Conservation (phyloP, 371 early-diverging fungal genomes). For the Astathelohania contejeani region DNA sequence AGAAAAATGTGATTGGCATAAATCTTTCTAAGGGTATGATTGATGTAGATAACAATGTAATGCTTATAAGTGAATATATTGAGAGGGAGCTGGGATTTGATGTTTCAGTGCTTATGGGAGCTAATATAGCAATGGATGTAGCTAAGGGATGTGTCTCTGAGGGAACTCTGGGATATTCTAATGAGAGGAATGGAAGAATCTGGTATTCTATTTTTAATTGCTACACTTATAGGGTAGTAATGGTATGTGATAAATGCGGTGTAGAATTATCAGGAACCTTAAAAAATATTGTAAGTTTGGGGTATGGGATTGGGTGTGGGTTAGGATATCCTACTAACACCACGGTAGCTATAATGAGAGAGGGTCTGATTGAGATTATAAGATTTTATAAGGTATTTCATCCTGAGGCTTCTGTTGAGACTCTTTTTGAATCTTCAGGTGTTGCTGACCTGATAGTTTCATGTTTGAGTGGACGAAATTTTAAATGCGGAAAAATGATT, state of each 20-base stretch:
- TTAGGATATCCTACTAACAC: constrained; percentile 70
- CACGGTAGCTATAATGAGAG: constrained; percentile 82
- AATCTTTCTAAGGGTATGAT: constrained; percentile 65
- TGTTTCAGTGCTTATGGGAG: constrained; percentile 75
- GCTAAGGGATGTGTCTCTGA: constrained; percentile 79
- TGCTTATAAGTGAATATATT: constrained; percentile 70
- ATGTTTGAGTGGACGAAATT: constrained; percentile 82
- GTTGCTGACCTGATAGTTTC: constrained; percentile 72
- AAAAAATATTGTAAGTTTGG: constrained; percentile 93
- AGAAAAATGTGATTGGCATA: constrained; percentile 63
- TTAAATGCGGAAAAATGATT: constrained; percentile 57
- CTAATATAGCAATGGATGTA: constrained; percentile 91
- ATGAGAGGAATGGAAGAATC: constrained; percentile 58
- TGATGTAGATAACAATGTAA: constrained; percentile 57
- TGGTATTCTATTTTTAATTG: constrained; percentile 67
- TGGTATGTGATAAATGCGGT: constrained; percentile 65
- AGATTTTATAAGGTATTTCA: constrained; percentile 68
- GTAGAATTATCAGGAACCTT: constrained; percentile 90
- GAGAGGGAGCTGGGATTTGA: constrained; percentile 59
- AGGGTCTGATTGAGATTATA: constrained; percentile 81
- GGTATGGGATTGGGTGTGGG: constrained; percentile 82
- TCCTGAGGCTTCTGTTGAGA: constrained; percentile 61
- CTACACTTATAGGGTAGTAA: constrained; percentile 64
- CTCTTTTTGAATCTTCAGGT: constrained; percentile 86
- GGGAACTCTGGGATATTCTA: constrained; percentile 62